Base-by-base conservation (phyloP, 768 basidiomycete genomes). In the Podaxis sp. region DNA sequence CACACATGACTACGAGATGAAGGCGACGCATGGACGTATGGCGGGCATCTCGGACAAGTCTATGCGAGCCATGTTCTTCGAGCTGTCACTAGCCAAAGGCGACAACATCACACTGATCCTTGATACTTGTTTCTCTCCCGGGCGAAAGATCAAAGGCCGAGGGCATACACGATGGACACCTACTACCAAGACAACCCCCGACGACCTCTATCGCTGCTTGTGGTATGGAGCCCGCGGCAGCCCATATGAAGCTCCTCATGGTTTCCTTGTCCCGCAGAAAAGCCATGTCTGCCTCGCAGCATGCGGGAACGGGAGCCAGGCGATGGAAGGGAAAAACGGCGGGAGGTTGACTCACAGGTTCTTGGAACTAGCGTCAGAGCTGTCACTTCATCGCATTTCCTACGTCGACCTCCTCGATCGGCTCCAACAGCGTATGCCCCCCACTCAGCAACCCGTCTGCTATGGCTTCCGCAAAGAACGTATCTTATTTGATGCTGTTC, bases 31-130 rank as follows among this genome's bases (percentile, higher is more conserved):
- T 32, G 81, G 82, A 1, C 71, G 82, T 9, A 72, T 83, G 61
- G 79, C 84, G 6, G 88, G 87, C 25, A 86, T 90, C 62, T 86
- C 86, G 48, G 87, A 88, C 71, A 82, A 83, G 52, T 87, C 88
- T 9, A 72, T 90, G 58, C 76, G 78, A 44, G 79, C 86, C 40
- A 81, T 89, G 77, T 71, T 90, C n/a, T 65, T 67, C 55, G 83
- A 87, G 55, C 79, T 90, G 42, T 73, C 77, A 16, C 71, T 72
- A 25, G 73, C 72, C 48, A 90, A 89, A 65, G 88, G 88, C 32
- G 76, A 89, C 69, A 90, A 90, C 61, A 83, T 90, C 70, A 86
- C 87, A 1, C 69, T 89, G 59, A 77, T 89, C 58, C 74, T 89
- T 23, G 88, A 89, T 69, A 80, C 82, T 64, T 88, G 84, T 65